Base-by-base conservation (phyloP, 495 filamentous ascomycete genomes). In the Penicillium psychrofluorescens region DNA sequence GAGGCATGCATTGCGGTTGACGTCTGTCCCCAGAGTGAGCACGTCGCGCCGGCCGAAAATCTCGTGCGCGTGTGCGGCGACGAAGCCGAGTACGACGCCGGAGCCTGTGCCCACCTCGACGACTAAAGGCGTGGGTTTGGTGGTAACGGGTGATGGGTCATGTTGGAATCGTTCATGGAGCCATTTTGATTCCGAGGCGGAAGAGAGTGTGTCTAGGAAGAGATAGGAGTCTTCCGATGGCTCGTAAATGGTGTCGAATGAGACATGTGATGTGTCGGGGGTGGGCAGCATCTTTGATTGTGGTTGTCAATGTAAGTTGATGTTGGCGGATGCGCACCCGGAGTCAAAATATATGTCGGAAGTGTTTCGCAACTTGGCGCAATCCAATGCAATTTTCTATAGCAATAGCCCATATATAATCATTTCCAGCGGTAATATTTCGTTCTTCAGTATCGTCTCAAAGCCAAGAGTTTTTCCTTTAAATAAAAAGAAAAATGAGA, bases 171-270 rank as follows among this genome's bases (percentile, higher is more conserved):
- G 78, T 8, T 65, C 32, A 22, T 66, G 66, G 29, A 96, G 81
- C 62, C 90, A 98, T 30, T 71, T 46, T 6, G 77, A 84, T 64
- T 95, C 87, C 10, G 75, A 58, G 8, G 67, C 34, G 4, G 83
- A 82, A n/a, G 89, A 88, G 27, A 98, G 73, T 0, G 89, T 92
- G 69, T 98, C 92, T 22, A 98, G 77, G 30, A 98, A 74, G n/a
- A 98, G 79, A 60, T 84, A 97, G 12, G 88, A 94, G 64, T 98
- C 92, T 66, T 96, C 92, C 9, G 90, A 83, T 35, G 92, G 92
- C 58, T 95, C 87, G 66, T 98, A 98, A 53, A 96, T 79, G 27
- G 79, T 80, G 58, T 85, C 72, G 63, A 88, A 89, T 44, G 85
- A 77, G 44, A 96, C 84, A 67, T 98, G 92, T 14, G 83, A 81